Evolutionary conservation across 2,329 filamentous ascomycete species (phyloP), one percentile per base, ranked within the genome.

Genomic region (Pseudogymnoascus sp.): DNA sequence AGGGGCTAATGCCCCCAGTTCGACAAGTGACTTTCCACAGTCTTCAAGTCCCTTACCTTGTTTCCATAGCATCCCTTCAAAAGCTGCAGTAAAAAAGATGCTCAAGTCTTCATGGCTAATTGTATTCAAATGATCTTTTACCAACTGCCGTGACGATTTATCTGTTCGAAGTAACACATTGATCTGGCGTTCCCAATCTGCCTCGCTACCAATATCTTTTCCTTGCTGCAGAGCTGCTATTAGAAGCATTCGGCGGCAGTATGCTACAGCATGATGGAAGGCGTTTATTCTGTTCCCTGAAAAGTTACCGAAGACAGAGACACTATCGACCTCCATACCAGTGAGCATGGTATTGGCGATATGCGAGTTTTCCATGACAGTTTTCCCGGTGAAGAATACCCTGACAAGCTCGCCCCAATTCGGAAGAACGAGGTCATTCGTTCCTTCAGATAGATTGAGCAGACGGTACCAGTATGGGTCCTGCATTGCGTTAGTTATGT

Each of bases 141-240:
- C 79, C 5, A 80, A 79, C 27, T 80, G 74, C 40, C 90, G 82
- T 9, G 85, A 84, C 52, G 80, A 76, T 63, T 87, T 80, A 69
- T 93, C 88, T 4, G 87, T 89, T 40, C 85, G 82, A 31, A 94
- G 79, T 5, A 88, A 80, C 1, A 86, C 83, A 67, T 92, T 88
- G 2, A 97, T 78, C 67, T 88, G 87, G 52, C 87, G 81, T 71
- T 92, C 88, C 94, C 94, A 97, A 65, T 93, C 89, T 52, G 88
- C 85, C 67, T 93, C 88, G 25, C 91, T 80, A 65, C 74, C 39
- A 1, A 70, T 69, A 21, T 68, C 66, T 9, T 52, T 52, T 18
- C 27, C 27, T 31, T 52, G 45, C 42, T 72, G 66, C 12, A 73
- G 62, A 39, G 85, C 83, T 69, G 84, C 77, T 66, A 82, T 78